A percentile compares a stretch with the other conserved stretches of the same genome.
These are phyloP conservation scores for Fusarium sp. DNA, from an alignment of 2,329 filamentous ascomycete genomes.

Conservation along the genomic window DNA sequence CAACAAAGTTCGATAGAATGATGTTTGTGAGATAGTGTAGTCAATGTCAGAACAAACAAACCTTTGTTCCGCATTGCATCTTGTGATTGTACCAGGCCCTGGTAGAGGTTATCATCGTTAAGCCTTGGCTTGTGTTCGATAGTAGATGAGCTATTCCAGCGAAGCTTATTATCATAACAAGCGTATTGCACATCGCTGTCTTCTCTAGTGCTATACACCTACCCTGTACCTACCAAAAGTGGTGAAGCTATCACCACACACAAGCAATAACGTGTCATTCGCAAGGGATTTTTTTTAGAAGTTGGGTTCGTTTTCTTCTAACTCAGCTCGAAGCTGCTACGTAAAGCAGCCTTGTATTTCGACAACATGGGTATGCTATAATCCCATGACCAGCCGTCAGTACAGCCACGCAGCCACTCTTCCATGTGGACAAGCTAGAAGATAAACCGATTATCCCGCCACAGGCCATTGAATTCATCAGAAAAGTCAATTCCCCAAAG, in stretches of 20 bases:
- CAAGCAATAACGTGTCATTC: not conserved
- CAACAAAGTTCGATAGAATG: not conserved
- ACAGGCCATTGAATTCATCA: not conserved
- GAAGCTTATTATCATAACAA: not conserved
- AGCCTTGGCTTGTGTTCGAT: not conserved
- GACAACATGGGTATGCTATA: not conserved
- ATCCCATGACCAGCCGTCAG: not conserved
- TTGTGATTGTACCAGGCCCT: not conserved
- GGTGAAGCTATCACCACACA: not conserved
- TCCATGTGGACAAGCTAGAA: not conserved
- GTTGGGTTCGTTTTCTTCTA: not conserved
- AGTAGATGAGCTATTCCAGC: not conserved
- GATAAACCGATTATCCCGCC: not conserved
- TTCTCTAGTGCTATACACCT: not conserved
- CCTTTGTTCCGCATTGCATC: not conserved
- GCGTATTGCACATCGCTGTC: not conserved
- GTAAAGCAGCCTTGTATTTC: not conserved
- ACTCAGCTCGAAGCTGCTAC: not conserved
- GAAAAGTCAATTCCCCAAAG: conserved; percentile 18
- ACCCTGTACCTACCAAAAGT: not conserved
- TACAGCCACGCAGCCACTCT: not conserved
- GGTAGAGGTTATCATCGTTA: no score
- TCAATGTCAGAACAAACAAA: conserved; percentile 19
- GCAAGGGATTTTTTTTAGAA: no score
- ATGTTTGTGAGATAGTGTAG: conserved; percentile 22